Evolutionary conservation across 345 rosid genomes (phyloP).

Genomic region (Anacardium occidentale): DNA sequence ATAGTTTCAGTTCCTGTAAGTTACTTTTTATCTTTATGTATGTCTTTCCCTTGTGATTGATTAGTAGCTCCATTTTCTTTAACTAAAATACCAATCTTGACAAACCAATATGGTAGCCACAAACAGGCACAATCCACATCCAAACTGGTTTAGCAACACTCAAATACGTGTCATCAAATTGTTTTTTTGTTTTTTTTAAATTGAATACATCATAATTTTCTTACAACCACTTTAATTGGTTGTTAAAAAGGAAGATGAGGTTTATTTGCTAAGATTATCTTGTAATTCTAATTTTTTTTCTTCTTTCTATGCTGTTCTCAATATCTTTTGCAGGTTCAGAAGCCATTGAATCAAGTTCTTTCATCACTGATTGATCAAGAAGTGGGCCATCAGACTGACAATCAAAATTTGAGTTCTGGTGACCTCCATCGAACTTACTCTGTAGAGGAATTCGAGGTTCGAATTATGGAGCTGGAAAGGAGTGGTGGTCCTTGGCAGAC

Average conservation of each 20-base stretch:
- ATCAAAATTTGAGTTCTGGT: conserved; percentile 68
- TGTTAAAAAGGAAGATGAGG: too few relatives aligned
- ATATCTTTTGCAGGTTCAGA: conserved; percentile 57
- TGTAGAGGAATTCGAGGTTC: conserved; percentile 89
- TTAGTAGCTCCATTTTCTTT: not conserved
- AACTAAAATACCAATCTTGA: not conserved
- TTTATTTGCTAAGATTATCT: too few relatives aligned
- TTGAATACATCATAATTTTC: not conserved
- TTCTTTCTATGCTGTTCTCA: conserved; percentile 4
- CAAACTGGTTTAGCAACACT: not conserved
- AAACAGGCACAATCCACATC: not conserved
- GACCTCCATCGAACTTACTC: conserved; percentile 73
- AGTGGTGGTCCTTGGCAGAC: conserved; percentile 93
- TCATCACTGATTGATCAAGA: conserved; percentile 94
- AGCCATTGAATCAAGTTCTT: conserved; percentile 86
- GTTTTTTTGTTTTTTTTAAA: conserved; percentile 4
- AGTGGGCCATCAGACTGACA: conserved; percentile 86
- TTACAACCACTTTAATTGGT: not conserved
- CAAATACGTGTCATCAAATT: not conserved
- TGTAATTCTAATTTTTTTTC: not conserved
- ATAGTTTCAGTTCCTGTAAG: conserved; percentile 92
- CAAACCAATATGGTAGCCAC: not conserved
- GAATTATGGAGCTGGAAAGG: conserved; percentile 82
- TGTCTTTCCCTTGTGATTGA: not conserved
- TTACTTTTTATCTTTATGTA: conserved; percentile 9